Base-by-base conservation (phyloP, 257 asterid species). In the Vinca minor region DNA sequence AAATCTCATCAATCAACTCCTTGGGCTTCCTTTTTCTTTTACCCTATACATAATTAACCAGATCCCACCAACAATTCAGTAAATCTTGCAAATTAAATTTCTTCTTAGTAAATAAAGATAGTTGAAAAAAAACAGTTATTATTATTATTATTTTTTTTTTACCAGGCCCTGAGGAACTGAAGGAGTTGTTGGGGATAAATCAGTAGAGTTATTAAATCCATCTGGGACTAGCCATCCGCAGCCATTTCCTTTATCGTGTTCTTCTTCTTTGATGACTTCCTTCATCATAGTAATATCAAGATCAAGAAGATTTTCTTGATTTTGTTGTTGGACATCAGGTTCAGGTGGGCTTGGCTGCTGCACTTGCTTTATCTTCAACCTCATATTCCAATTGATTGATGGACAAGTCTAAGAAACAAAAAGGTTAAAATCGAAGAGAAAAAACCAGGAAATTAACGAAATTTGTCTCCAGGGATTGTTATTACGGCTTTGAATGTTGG, bases 1-100 rank as follows among this genome's bases (percentile, higher is more conserved):
- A 79, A 82, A 85, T 63, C 79, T 87, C 87, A 68, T 90, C 91
- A 56, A 77, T 74, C 58, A 85, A 75, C 83, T 84, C 92, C 74
- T 84, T 90, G 5, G 95, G 95, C 82, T 85, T 90, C 85, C 97
- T 84, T 76, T 77, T 90, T 66, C 97, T 78, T 73, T 90, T 90
- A 49, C 95, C 96, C 97, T 90, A 67, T n/a, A 60, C 60, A 47
- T 56, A 68, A 14, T 39, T 55, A 69, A 62, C 70, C 95, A 83
- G 97, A 90, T 90, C 97, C 72, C 72, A 62, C 68, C 73, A 69
- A 74, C 38, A 81, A 69, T 64, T 59, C 59, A 67, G 45, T 6
- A 47, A 76, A 62, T 54, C 67, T 31, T 47, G 17, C 15, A 56
- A 32, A 56, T 29, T 3, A n/a, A n/a, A n/a, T n/a, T n/a, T 17